Conservation (phyloP, 768 basidiomycete species). For the Grammothele lineata region DNA sequence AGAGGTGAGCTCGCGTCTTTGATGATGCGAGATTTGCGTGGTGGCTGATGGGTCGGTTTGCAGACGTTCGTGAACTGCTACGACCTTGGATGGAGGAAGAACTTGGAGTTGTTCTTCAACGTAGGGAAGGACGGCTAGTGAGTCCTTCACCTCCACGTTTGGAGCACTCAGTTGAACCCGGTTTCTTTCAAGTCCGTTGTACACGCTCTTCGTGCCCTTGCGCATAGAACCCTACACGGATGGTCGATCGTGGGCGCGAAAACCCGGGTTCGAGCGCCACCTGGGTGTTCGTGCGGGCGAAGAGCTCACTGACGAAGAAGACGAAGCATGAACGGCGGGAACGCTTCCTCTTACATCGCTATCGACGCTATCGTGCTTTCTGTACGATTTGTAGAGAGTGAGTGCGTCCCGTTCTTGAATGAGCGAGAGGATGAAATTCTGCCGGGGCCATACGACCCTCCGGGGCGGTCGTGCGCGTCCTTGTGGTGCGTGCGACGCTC, state of each 20-base stretch:
- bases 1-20: slow-evolving; percentile 47
- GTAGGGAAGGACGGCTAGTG: slow-evolving; percentile 78
- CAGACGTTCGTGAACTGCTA: slow-evolving; percentile 88
- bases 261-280: slow-evolving; percentile 58
- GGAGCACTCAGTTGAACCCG: neutral
- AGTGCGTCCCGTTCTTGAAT: neutral
- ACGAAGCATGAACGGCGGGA: slow-evolving; percentile 35
- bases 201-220: slow-evolving; percentile 80
- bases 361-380: neutral
- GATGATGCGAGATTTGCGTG: neutral
- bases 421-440: slow-evolving; percentile 53
- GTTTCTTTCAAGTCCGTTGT: slow-evolving; percentile 48
- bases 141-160: slow-evolving; percentile 30
- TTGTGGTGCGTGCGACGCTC: slow-evolving; percentile 22
- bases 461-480: slow-evolving; percentile 24
- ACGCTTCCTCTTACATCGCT: neutral
- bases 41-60: neutral
- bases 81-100: slow-evolving; percentile 73
- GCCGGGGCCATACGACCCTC: slow-evolving; percentile 91
- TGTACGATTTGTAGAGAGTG: slow-evolving; percentile 1
- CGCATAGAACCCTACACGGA: slow-evolving; percentile 80
- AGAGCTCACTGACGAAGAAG: slow-evolving; percentile 80
- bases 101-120: slow-evolving; percentile 86
- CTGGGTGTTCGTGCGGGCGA: slow-evolving; percentile 67
- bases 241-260: slow-evolving; percentile 76